Percentiles rank a stretch among this genome's conserved stretches.
Evolutionary conservation across 1,139 yeast species (phyloP).

Genomic region (Candida tunisiensis): DNA sequence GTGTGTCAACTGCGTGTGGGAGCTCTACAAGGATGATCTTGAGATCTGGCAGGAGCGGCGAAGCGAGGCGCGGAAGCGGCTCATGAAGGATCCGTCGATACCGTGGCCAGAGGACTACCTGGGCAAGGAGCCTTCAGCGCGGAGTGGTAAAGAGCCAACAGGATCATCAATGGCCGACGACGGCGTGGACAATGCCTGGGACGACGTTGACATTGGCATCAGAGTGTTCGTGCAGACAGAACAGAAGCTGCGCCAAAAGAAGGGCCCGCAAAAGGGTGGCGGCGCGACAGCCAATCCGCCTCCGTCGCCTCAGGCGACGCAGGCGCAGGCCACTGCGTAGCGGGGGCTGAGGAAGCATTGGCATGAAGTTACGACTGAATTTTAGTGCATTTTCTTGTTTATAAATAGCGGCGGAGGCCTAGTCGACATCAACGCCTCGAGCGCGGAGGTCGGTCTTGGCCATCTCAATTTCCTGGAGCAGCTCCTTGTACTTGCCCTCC

Average conservation of each 20-base stretch:
- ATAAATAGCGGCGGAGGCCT: too few relatives aligned
- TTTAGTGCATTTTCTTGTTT: too few relatives aligned
- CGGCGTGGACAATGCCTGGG: constrained; percentile 36
- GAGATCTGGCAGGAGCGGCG: constrained; percentile 61
- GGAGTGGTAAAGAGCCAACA: too few relatives aligned
- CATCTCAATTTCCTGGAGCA: constrained; percentile 40
- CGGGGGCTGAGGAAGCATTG: too few relatives aligned
- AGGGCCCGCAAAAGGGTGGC: too few relatives aligned
- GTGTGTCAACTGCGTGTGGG: constrained; percentile 96
- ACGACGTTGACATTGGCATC: constrained; percentile 57
- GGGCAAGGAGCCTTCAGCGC: too few relatives aligned
- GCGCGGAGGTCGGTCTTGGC: constrained; percentile 43
- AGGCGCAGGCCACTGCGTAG: too few relatives aligned
- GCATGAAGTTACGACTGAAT: too few relatives aligned
- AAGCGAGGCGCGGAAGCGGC: constrained; percentile 38
- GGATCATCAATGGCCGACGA: constrained; percentile 11
- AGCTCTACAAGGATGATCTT: constrained; percentile 70
- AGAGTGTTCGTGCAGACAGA: constrained; percentile 77
- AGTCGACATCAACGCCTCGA: constrained; percentile 39
- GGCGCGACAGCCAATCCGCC: too few relatives aligned
- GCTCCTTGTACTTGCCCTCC: constrained; percentile 49
- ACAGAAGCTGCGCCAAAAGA: constrained; percentile 40
- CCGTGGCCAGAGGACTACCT: constrained; percentile 76
- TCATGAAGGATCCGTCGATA: constrained; percentile 17
- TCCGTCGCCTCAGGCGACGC: too few relatives aligned